Evolutionary conservation across 441 rosid genomes (phyloP).

Genomic region (Pelargonium myrrhifolium): DNA sequence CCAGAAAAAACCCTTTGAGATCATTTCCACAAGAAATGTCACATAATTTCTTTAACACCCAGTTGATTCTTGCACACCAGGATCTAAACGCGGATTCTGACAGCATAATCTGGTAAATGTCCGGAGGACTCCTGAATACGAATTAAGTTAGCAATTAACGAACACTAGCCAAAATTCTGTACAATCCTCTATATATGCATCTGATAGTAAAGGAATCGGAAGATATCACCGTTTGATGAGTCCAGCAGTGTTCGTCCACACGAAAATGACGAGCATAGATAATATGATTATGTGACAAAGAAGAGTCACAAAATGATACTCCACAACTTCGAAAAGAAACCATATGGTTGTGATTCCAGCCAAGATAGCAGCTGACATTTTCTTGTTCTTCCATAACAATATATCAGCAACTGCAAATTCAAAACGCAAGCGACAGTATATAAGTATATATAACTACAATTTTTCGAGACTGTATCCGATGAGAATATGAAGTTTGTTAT

Average conservation of each 20-base stretch:
- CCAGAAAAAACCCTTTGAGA: constrained; percentile 32
- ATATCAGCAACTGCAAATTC: constrained; percentile 44
- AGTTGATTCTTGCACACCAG: constrained; percentile 23
- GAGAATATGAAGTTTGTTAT: neutral
- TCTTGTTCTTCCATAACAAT: constrained; percentile 45
- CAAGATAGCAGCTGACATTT: constrained; percentile 35
- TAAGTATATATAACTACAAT: neutral
- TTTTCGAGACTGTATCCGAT: neutral
- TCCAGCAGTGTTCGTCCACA: constrained; percentile 38
- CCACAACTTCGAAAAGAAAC: constrained; percentile 49
- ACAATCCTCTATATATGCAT: too few relatives aligned
- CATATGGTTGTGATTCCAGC: constrained; percentile 35
- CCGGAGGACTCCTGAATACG: constrained; percentile 36
- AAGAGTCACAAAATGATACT: constrained; percentile 44
- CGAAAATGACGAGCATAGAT: constrained; percentile 27
- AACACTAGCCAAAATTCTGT: neutral
- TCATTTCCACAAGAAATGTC: constrained; percentile 39
- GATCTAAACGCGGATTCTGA: constrained; percentile 31
- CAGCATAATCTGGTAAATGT: constrained; percentile 25
- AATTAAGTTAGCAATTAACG: neutral
- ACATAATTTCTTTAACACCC: constrained; percentile 26
- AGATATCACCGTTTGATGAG: constrained; percentile 31
- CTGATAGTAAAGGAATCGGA: too few relatives aligned
- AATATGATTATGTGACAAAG: constrained; percentile 35
- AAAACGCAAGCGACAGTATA: neutral